Conservation (phyloP, 2,329 filamentous ascomycete species). For the Colletotrichum lentis region DNA sequence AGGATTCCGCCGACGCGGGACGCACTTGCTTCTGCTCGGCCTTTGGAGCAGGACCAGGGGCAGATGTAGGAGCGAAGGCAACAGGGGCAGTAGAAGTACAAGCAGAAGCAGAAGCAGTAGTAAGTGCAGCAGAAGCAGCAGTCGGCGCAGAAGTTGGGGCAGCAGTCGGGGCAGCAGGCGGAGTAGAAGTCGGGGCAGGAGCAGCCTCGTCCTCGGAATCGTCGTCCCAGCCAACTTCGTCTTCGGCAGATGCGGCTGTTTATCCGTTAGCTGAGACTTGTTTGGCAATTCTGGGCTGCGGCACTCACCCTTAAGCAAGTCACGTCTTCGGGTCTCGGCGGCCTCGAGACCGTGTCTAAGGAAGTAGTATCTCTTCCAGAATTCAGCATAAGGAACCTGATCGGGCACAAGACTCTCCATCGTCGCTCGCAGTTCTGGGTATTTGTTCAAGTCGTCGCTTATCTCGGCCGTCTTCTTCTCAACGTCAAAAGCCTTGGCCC, state of each 20-base stretch:
- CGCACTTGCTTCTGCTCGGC: conserved; percentile 45
- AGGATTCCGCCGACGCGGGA: conserved; percentile 63
- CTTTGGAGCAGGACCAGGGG: conserved; percentile 41
- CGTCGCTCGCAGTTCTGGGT: conserved; percentile 81
- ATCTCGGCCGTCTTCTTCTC: conserved; percentile 88
- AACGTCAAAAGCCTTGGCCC: conserved; percentile 78
- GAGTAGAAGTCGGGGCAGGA: conserved; percentile 48
- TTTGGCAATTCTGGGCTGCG: background rate
- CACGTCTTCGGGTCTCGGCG: conserved; percentile 85
- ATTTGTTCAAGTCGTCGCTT: conserved; percentile 81
- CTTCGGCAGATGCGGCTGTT: conserved; percentile 72
- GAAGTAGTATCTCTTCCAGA: conserved; percentile 98
- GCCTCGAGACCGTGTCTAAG: conserved; percentile 90
- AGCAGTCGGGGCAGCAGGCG: conserved; percentile 44
- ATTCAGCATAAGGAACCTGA: conserved; percentile 84
- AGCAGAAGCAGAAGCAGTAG: conserved; percentile 47
- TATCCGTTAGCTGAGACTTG: conserved; percentile 33
- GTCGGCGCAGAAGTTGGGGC: conserved; percentile 36
- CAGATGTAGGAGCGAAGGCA: conserved; percentile 37
- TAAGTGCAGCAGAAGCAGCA: background rate
- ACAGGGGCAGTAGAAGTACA: conserved; percentile 45
- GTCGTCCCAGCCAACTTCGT: conserved; percentile 77
- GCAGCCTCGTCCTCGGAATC: conserved; percentile 65
- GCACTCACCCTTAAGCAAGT: conserved; percentile 84
- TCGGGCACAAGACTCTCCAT: conserved; percentile 98